Base-by-base conservation (phyloP, 805 yeast genomes). In the Metschnikowia santaceciliae region DNA sequence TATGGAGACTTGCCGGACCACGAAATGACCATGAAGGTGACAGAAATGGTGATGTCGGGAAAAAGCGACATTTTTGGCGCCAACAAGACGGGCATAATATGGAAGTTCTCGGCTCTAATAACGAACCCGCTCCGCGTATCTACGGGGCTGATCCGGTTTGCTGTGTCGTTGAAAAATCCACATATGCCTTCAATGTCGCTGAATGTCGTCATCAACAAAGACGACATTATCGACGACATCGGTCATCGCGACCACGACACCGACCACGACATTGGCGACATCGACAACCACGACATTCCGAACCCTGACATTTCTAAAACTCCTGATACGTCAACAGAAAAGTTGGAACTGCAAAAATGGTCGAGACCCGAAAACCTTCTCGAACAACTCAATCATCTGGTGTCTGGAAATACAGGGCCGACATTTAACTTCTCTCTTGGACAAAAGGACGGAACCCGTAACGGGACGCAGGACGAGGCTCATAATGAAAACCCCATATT, bases 21-120 rank as follows among this genome's bases (percentile, higher is more conserved):
- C 7, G 22, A 4, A 5, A 22, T 4, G 5, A 17, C 46, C 8
- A 8, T 36, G 20, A 22, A 42, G 14, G 48, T 45, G 17, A 17
- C 46, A 17, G 52, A 49, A 2, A 10, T 45, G 26, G 14, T 52
- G 36, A 42, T 44, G 48, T 41, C 38, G 47, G 55, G 51, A n/a
- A 19, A 26, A n/a, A 32, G 42, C 23, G 43, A 40, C 19, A 34
- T 36, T 6, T 20, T 45, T 22, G 41, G 49, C 11, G 37, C 39
- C 19, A 33, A 37, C 34, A 41, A 44, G 7, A 22, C 17, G 4
- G 54, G 49, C 14, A 30, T 54, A 10, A 40, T 56, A 4, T 73
- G 74, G 74, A 58, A 51, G 47, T 69, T 72, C 48, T 60, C 60
- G 19, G 32, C 62, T 8, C 65, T 69, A 3, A 45, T 48, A 8